Base-by-base conservation (phyloP, 495 filamentous ascomycete species). In the Penicillium soppii region DNA sequence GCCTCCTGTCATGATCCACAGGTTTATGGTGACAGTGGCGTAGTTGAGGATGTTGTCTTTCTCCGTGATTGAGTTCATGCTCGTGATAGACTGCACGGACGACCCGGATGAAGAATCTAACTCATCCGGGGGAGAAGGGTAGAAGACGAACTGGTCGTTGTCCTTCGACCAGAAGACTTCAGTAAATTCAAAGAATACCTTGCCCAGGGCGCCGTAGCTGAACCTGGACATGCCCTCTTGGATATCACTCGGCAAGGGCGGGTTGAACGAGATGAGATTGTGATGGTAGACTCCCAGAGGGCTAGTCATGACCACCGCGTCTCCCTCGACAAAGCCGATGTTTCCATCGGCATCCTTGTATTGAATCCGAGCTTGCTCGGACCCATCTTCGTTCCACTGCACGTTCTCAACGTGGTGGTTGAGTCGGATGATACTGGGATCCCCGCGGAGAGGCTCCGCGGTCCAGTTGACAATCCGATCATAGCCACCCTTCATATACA, bases 401-500 rank as follows among this genome's bases (percentile, higher is more conserved):
- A 62, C 56, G 16, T 53, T 19, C 22, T 59, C 41, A n/a, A 62
- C 59, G 0, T 29, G 41, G 17, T 59, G 56, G 45, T 59, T 59
- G 8, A 59, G 56, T 35, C 53, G 52, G 12, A 62, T 51, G 9
- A 51, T 53, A 15, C 17, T 47, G 10, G 59, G 45, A 36, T 47
- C 50, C 1, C 33, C 32, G 23, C 23, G 44, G 26, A 62, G 56
- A 17, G 52, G 32, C 32, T 53, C 35, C 15, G 56, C 56, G 13
- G 46, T 56, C 59, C 59, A 62, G 38, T 62, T 45, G n/a, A 62
- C 59, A n/a, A 62, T 59, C 29, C 41, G 52, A 33, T 62, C 59
- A 30, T 62, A 62, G 8, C 59, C 59, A 22, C 59, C 59, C 35
- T 62, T 59, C 59, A 62, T 62, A 32, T 62, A 62, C 5, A 62